phyloP scores from a whole-genome alignment of 2,329 filamentous ascomycete species.

The Penicillium crustosum region DNA sequence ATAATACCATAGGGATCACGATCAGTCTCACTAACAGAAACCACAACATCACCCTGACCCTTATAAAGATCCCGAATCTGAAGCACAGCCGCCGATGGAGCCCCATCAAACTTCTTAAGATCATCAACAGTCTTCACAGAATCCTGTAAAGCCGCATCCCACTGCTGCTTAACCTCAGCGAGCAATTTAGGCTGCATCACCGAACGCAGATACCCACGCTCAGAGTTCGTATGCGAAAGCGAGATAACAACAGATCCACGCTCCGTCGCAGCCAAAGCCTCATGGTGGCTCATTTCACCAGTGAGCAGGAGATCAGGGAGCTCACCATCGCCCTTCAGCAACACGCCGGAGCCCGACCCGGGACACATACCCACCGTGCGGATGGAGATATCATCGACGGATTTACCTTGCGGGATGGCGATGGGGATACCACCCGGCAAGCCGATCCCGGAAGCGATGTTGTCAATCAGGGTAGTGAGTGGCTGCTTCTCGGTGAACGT shows the following conservation, averaged over 20 bases:
- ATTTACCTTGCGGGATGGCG: constrained; percentile 61
- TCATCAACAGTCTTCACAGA: constrained; percentile 39
- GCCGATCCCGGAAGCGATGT: constrained; percentile 63
- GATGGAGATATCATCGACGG: constrained; percentile 58
- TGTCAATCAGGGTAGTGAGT: constrained; percentile 59
- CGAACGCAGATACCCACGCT: constrained; percentile 74
- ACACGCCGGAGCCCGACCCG: constrained; percentile 72
- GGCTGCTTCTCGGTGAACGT: constrained; percentile 55
- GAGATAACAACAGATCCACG: constrained; percentile 78
- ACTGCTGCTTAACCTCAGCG: constrained; percentile 57
- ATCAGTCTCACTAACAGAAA: constrained; percentile 76
- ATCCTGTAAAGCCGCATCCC: constrained; percentile 46
- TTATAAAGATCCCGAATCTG: constrained; percentile 47
- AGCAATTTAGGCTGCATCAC: constrained; percentile 68
- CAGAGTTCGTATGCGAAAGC: constrained; percentile 90
- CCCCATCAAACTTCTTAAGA: constrained; percentile 23
- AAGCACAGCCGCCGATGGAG: constrained; percentile 34
- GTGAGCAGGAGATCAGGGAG: constrained; percentile 80
- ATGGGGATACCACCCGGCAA: constrained; percentile 65
- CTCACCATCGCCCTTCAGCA: constrained; percentile 59
- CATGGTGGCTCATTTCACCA: constrained; percentile 91
- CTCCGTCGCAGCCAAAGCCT: constrained; percentile 82
- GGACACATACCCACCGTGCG: constrained; percentile 80
- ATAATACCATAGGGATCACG: constrained; percentile 85
- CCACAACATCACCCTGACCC: constrained; percentile 55